phyloP scores from a whole-genome alignment of 2,329 filamentous ascomycete species.

The Aureobasidium lini region DNA sequence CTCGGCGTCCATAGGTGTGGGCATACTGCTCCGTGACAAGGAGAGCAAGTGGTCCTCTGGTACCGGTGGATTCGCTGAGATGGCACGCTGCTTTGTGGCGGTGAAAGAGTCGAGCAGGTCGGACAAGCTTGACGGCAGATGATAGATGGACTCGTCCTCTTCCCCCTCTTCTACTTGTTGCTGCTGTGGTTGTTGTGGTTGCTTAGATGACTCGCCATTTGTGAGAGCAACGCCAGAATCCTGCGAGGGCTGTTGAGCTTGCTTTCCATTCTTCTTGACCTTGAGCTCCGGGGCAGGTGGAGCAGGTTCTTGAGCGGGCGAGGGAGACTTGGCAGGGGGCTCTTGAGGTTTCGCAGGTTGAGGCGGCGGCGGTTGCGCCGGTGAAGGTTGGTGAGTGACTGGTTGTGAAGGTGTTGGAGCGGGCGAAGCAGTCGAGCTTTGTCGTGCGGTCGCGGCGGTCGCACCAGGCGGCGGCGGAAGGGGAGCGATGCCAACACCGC shows the following conservation, averaged over 20 bases:
- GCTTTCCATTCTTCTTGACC: slow-evolving; percentile 19
- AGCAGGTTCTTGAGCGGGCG: slow-evolving; percentile 2
- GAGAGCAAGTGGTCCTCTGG: slow-evolving; percentile 64
- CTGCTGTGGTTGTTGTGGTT: slow-evolving; percentile 16
- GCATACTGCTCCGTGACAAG: slow-evolving; percentile 64
- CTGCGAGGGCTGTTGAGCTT: slow-evolving; percentile 25
- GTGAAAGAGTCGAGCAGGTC: slow-evolving; percentile 91
- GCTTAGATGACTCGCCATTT: slow-evolving; percentile 46
- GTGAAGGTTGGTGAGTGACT: slow-evolving; percentile 31
- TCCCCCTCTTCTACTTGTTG: slow-evolving; percentile 32
- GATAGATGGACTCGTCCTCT: slow-evolving; percentile 77
- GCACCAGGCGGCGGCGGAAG: slow-evolving; percentile 78
- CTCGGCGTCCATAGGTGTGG: slow-evolving; percentile 72
- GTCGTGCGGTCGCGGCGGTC: slow-evolving; percentile 36
- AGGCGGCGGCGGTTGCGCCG: slow-evolving; percentile 19
- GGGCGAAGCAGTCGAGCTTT: slow-evolving; percentile 54
- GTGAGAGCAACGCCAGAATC: slow-evolving; percentile 33
- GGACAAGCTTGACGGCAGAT: slow-evolving; percentile 79
- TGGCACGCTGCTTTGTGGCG: slow-evolving; percentile 63
- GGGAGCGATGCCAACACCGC: slow-evolving; percentile 81
- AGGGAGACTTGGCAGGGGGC: slow-evolving; percentile 18
- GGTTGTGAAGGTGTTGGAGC: slow-evolving; percentile 43
- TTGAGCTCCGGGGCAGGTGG: slow-evolving; percentile 5
- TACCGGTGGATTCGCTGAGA: slow-evolving; percentile 50
- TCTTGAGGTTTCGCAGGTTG: slow-evolving; percentile 23